phyloP scores from a whole-genome alignment of 2,329 filamentous ascomycete species.

The Ophiostoma sp. region DNA sequence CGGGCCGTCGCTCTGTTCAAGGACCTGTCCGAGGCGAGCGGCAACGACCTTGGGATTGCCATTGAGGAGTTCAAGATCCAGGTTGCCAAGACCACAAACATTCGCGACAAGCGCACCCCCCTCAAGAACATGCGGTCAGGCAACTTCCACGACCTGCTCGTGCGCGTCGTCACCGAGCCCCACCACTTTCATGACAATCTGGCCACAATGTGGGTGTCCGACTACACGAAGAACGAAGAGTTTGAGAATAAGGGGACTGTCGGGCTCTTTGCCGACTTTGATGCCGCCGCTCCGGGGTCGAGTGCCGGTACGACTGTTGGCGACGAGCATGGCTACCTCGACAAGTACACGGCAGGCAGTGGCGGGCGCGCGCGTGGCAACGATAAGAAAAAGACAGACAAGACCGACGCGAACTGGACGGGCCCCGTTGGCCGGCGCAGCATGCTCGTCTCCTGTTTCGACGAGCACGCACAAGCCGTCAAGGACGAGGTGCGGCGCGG shows the following conservation, averaged over 20 bases:
- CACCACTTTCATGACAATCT: slow-evolving; percentile 39
- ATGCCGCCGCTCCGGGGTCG: slow-evolving; percentile 23
- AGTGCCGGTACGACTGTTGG: slow-evolving; percentile 40
- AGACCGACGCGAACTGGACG: slow-evolving; percentile 45
- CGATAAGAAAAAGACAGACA: slow-evolving; percentile 14
- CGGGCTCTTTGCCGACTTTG: slow-evolving; percentile 15
- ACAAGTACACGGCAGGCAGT: slow-evolving; percentile 24
- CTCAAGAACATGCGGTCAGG: neutral
- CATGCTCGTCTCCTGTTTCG: slow-evolving; percentile 65
- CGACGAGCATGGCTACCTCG: slow-evolving; percentile 46
- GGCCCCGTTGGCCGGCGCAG: slow-evolving; percentile 70
- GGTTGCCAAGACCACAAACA: neutral
- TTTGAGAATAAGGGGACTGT: slow-evolving; percentile 51
- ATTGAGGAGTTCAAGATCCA: neutral
- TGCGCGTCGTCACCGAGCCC: slow-evolving; percentile 57
- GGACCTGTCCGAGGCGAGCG: neutral
- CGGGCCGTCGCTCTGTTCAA: neutral
- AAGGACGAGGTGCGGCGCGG: slow-evolving; percentile 50
- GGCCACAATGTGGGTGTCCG: slow-evolving; percentile 66
- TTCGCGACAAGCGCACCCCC: neutral
- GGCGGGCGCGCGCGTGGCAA: too few relatives aligned
- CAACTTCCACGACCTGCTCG: slow-evolving; percentile 54
- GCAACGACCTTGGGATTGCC: neutral
- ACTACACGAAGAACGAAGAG: slow-evolving; percentile 67
- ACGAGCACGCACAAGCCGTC: slow-evolving; percentile 59